Evolutionary conservation across 305 asterid species (phyloP).

Genomic region (Galium porrigens): DNA sequence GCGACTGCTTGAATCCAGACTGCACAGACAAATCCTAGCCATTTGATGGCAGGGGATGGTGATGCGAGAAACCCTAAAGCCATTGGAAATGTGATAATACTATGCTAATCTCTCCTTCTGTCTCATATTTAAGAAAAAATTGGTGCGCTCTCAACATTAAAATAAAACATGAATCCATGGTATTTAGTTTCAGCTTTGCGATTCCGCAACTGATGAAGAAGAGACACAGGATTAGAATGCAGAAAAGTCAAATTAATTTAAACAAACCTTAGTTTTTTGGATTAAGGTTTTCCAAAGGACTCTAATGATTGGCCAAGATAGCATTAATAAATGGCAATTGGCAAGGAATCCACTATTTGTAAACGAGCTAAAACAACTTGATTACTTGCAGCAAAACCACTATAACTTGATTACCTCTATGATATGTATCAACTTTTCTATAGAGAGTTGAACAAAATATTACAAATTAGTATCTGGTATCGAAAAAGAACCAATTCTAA

Average conservation of each 20-base stretch:
- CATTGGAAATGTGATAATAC: background rate
- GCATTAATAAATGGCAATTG: background rate
- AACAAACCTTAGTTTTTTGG: background rate
- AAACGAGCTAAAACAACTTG: background rate
- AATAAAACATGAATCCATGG: constrained; percentile 9
- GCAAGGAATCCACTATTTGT: background rate
- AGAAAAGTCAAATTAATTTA: background rate
- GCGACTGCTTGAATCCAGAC: constrained; percentile 22
- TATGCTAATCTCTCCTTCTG: background rate
- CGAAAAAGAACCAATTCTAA: background rate
- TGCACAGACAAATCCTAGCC: constrained; percentile 23
- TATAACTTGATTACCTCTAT: background rate
- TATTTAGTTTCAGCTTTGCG: constrained; percentile 7
- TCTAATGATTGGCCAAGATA: background rate
- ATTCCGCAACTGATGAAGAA: background rate
- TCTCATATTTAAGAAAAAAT: background rate
- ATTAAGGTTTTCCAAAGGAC: background rate
- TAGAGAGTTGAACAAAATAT: background rate
- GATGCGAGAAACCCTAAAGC: constrained; percentile 10
- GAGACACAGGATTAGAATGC: background rate
- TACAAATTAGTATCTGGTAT: background rate
- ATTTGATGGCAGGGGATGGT: constrained; percentile 21
- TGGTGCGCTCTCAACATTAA: background rate
- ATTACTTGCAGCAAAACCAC: background rate
- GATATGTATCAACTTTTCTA: background rate